A percentile compares a stretch with the other conserved stretches of the same genome.
These are phyloP conservation scores for Coemansia sp. DNA, from an alignment of 192 early-diverging fungal species.

Conservation along the genomic window DNA sequence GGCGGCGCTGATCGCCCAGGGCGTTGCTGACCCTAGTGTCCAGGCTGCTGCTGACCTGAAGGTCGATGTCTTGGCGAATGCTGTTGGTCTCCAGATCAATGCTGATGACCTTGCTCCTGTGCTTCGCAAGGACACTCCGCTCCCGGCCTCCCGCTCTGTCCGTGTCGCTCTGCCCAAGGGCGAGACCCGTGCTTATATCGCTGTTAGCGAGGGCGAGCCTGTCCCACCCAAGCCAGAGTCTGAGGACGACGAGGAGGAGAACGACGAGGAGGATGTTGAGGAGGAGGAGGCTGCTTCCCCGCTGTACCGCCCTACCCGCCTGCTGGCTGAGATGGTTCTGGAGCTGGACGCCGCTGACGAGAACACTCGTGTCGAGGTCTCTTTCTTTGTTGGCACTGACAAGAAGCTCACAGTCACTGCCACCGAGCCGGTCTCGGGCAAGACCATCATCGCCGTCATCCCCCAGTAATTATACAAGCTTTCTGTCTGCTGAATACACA, in stretches of 20 bases:
- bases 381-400: conserved; percentile 49
- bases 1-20: conserved; percentile 71
- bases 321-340: conserved; percentile 55
- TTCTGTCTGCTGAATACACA: not conserved
- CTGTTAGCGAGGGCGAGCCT: conserved; percentile 81
- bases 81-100: conserved; percentile 74
- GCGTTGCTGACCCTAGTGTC: conserved; percentile 14
- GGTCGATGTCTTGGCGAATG: conserved; percentile 59
- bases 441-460: conserved; percentile 47
- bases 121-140: conserved; percentile 80
- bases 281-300: conserved; percentile 22
- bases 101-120: conserved; percentile 77
- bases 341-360: conserved; percentile 36
- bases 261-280: conserved; percentile 46
- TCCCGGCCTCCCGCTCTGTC: conserved; percentile 80
- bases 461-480: conserved; percentile 13
- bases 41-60: conserved; percentile 13
- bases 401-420: conserved; percentile 51
- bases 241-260: conserved; percentile 60
- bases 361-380: conserved; percentile 42
- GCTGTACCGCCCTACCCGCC: conserved; percentile 44
- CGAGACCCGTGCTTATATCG: conserved; percentile 71
- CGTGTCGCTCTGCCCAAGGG: conserved; percentile 67
- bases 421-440: conserved; percentile 48
- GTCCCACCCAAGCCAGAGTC: conserved; percentile 54